These are phyloP conservation scores for Lipomyces chichibuensis DNA, from an alignment of 805 yeast species.

Conservation along the genomic window DNA sequence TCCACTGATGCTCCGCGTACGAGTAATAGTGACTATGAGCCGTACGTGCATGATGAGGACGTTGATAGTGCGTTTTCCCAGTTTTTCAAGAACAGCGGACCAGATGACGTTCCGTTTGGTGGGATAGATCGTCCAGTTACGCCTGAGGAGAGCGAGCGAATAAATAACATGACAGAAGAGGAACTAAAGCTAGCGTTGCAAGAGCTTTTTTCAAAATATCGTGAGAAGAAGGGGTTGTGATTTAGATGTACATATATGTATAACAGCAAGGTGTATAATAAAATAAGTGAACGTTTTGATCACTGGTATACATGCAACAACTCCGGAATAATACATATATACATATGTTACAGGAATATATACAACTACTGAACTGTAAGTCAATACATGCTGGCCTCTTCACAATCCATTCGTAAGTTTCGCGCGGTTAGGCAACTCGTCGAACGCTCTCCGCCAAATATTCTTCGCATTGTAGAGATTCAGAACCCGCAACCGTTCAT, in stretches of 20 bases:
- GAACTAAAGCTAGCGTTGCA: background rate
- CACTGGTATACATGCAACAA: background rate
- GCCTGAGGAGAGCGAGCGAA: background rate
- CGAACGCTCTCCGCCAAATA: constrained; percentile 46
- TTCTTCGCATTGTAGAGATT: constrained; percentile 75
- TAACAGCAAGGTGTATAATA: background rate
- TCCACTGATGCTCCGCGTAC: background rate
- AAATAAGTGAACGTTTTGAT: background rate
- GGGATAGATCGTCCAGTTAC: background rate
- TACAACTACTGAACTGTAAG: background rate
- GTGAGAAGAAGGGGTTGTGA: background rate
- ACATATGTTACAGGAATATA: background rate
- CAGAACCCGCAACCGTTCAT: constrained; percentile 78
- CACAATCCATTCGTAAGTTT: background rate
- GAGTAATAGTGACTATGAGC: background rate
- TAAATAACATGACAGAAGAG: background rate
- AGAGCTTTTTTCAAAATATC: background rate
- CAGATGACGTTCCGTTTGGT: background rate
- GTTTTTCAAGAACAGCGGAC: background rate
- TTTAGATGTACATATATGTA: background rate
- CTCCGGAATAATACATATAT: background rate
- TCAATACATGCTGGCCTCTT: background rate
- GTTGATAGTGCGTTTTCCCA: background rate
- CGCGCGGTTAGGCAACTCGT: constrained; percentile 17
- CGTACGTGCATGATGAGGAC: background rate